These are phyloP conservation scores for Bolboschoenoplectus hybrid DNA, from an alignment of 202 grass and related monocot genomes.

Conservation along the genomic window DNA sequence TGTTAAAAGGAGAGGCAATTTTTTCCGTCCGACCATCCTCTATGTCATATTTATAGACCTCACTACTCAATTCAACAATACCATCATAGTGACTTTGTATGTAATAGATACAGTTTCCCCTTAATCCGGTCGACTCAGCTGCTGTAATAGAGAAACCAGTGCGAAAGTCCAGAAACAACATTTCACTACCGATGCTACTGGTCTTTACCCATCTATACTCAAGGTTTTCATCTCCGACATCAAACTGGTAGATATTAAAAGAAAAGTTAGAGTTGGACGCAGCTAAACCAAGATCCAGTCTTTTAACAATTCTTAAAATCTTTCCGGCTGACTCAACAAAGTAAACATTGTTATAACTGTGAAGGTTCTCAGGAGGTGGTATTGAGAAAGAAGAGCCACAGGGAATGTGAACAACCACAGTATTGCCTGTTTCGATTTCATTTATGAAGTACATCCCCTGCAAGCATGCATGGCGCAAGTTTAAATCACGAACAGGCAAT, in stretches of 20 bases:
- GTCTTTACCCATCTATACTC: not conserved
- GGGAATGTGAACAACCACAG: not conserved
- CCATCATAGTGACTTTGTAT: not conserved
- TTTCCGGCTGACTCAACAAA: not conserved
- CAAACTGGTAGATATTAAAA: constrained; percentile 8
- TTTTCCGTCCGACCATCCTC: not conserved
- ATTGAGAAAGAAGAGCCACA: not conserved
- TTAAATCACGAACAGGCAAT: not conserved
- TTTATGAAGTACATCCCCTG: not conserved
- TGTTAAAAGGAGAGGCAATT: not conserved
- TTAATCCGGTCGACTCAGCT: not conserved
- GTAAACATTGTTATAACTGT: not conserved
- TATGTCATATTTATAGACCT: not conserved
- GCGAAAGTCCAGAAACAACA: not conserved
- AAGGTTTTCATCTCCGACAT: not conserved
- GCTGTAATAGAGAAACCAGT: not conserved
- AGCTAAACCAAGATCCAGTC: not conserved
- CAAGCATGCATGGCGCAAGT: not conserved
- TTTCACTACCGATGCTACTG: not conserved
- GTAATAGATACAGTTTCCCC: constrained; percentile 20
- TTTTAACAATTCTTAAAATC: constrained; percentile 1
- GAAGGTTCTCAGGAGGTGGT: not conserved
- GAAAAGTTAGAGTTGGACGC: not conserved
- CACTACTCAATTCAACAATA: not conserved
- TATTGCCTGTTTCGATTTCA: not conserved